phyloP scores from a whole-genome alignment of 495 filamentous ascomycete species.

The Tuber aestivum region DNA sequence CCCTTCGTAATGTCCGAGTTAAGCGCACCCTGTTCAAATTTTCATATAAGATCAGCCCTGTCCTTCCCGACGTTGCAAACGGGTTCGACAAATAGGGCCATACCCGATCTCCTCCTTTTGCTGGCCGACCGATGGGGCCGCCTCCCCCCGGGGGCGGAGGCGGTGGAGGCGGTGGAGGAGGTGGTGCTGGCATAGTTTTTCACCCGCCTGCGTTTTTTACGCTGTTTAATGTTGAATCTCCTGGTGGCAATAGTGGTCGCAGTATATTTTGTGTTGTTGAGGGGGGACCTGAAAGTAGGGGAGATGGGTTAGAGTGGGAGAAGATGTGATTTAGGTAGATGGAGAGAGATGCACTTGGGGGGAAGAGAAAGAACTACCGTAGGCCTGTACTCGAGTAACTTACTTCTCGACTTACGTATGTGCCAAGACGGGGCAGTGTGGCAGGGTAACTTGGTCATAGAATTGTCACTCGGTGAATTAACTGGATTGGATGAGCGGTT shows the following conservation, averaged over 20 bases:
- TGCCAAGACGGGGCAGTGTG: slow-evolving; percentile 5
- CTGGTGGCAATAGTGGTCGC: not conserved
- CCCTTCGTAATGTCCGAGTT: slow-evolving; percentile 86
- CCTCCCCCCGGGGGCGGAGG: slow-evolving; percentile 36
- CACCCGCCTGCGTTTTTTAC: not conserved
- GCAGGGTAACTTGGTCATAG: slow-evolving; percentile 11
- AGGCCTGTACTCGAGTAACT: too few relatives aligned
- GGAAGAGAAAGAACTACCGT: not conserved
- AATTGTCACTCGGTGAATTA: not conserved
- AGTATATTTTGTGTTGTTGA: not conserved
- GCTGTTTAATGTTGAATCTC: not conserved
- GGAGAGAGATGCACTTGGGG: not conserved
- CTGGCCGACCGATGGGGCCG: slow-evolving; percentile 8
- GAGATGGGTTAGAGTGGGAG: not conserved
- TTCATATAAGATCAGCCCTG: not conserved
- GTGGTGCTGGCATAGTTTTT: slow-evolving; percentile 30
- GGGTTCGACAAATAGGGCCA: slow-evolving; percentile 6
- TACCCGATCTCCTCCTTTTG: slow-evolving; percentile 27
- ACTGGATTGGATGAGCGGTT: not conserved
- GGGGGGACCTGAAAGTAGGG: not conserved
- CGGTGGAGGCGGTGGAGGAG: slow-evolving; percentile 39
- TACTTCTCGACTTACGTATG: not conserved
- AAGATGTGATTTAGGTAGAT: not conserved
- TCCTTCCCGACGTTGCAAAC: not conserved
- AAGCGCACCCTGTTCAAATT: slow-evolving; percentile 64